A percentile compares a stretch with the other conserved stretches of the same genome.
These are phyloP conservation scores for Incumbomyces lentus DNA, from an alignment of 2,329 filamentous ascomycete species.

Conservation along the genomic window DNA sequence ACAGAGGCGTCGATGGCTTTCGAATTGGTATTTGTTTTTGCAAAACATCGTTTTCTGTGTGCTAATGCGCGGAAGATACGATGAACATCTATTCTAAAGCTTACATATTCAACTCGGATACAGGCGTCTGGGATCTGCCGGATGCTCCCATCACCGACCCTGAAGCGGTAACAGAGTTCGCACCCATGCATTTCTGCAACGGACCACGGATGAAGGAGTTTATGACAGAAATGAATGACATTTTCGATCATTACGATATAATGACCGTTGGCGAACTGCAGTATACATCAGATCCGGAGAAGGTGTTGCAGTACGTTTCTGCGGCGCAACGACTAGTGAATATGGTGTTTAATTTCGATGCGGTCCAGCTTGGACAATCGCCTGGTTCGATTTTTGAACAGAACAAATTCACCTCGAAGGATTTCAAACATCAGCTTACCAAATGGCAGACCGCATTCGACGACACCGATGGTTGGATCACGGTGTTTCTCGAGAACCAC, in stretches of 20 bases:
- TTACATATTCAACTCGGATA: constrained; percentile 2
- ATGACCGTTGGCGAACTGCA: constrained; percentile 52
- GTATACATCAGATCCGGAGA: constrained; percentile 32
- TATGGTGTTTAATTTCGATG: constrained; percentile 64
- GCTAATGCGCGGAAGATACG: constrained; percentile 29
- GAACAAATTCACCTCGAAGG: constrained; percentile 36
- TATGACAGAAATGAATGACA: constrained; percentile 42
- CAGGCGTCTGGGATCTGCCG: constrained; percentile 11
- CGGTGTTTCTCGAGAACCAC: constrained; percentile 56
- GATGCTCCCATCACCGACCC: constrained; percentile 39
- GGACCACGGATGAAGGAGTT: constrained; percentile 50
- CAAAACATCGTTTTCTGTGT: too few relatives aligned
- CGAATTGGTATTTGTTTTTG: constrained; percentile 32
- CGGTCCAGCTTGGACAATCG: constrained; percentile 24
- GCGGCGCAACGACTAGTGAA: constrained; percentile 42
- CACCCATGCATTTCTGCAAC: constrained; percentile 29
- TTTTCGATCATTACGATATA: constrained; percentile 46
- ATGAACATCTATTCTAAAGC: constrained; percentile 14
- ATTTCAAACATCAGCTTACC: constrained; percentile 42
- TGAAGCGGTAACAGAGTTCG: constrained; percentile 35
- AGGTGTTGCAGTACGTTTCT: constrained; percentile 41
- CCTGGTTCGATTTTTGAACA: neutral
- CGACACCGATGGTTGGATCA: constrained; percentile 52
- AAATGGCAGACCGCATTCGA: constrained; percentile 49
- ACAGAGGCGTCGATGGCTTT: constrained; percentile 58